These are phyloP conservation scores for Cyphellophora attinorum DNA, from an alignment of 2,329 filamentous ascomycete species.

Conservation along the genomic window DNA sequence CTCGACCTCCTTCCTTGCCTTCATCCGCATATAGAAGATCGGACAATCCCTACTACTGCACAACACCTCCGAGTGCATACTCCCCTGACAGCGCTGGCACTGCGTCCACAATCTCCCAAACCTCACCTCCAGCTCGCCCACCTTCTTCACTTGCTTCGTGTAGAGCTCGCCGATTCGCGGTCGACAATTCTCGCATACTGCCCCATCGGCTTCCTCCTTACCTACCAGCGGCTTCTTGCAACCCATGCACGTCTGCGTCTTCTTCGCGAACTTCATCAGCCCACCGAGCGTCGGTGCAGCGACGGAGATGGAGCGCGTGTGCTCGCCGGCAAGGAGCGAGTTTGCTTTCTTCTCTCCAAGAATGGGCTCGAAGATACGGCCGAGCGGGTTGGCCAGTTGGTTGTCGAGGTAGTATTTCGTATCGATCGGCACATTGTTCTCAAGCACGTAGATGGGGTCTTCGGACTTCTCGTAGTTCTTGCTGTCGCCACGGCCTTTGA, in stretches of 20 bases:
- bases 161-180: slow-evolving; percentile 86
- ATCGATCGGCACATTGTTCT: slow-evolving; percentile 96
- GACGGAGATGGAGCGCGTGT: slow-evolving; percentile 89
- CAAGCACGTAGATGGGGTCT: slow-evolving; percentile 91
- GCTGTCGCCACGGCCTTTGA: slow-evolving; percentile 77
- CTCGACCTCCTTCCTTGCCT: slow-evolving; percentile 97
- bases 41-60: slow-evolving; percentile 94
- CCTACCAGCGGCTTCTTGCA: slow-evolving; percentile 91
- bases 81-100: slow-evolving; percentile 94
- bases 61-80: slow-evolving; percentile 96
- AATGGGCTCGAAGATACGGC: slow-evolving; percentile 95
- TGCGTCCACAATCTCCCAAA: slow-evolving; percentile 96
- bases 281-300: slow-evolving; percentile 85
- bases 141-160: slow-evolving; percentile 77
- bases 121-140: slow-evolving; percentile 83
- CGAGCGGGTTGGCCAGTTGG: slow-evolving; percentile 87
- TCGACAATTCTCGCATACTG: slow-evolving; percentile 78
- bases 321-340: slow-evolving; percentile 78
- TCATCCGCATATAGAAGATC: slow-evolving; percentile 99
- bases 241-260: slow-evolving; percentile 95
- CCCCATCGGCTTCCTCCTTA: slow-evolving; percentile 70
- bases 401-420: slow-evolving; percentile 99
- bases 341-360: slow-evolving; percentile 85
- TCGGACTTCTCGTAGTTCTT: slow-evolving; percentile 98
- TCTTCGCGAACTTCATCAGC: slow-evolving; percentile 97